Base-by-base conservation (phyloP, 768 basidiomycete species). In the Mycena galericulata region DNA sequence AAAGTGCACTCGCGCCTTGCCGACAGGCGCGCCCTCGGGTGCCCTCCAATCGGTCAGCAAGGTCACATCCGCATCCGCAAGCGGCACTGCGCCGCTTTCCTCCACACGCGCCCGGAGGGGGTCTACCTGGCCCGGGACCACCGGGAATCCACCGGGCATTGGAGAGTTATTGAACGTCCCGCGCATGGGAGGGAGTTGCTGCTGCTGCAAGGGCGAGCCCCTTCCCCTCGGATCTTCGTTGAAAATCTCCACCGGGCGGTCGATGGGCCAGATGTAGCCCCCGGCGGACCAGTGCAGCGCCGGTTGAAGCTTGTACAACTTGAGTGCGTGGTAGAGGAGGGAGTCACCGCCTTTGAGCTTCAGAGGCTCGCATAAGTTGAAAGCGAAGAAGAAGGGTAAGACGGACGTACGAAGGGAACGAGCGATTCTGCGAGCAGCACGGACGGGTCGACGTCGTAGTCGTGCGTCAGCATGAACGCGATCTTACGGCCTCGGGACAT, bases 231-330 rank as follows among this genome's bases (percentile, higher is more conserved):
- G 68, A 62, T 82, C 78, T 41, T 89, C 87, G 57, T 81, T 81
- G 41, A 83, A 83, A 62, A 87, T 85, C 73, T 94, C 91, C 22
- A 94, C 90, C 0, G 87, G 85, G 56, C 87, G 87, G 73, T 92
- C 90, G 27, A 88, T 83, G 0, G 92, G 89, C 93, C 94, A 95
- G 68, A 95, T 84, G 76, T 91, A 94, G 22, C 92, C 92, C 2
- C 92, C 93, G 34, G 94, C 93, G 20, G 90, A 88, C 90, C 92
- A 95, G 66, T 91, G 91, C 1, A 95, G 84, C 67, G 91, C 91
- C 0, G 92, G 91, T 1, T 81, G 77, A 50, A 95, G 87, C 67
- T 93, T 93, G 82, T 89, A 93, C 41, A 90, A 77, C 77, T 92
- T 93, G 75, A 94, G 79, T 3, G 92, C 90, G 57, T 92, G 91